Conservation (phyloP, 2,329 filamentous ascomycete species). For the Lizonia empirigonia region DNA sequence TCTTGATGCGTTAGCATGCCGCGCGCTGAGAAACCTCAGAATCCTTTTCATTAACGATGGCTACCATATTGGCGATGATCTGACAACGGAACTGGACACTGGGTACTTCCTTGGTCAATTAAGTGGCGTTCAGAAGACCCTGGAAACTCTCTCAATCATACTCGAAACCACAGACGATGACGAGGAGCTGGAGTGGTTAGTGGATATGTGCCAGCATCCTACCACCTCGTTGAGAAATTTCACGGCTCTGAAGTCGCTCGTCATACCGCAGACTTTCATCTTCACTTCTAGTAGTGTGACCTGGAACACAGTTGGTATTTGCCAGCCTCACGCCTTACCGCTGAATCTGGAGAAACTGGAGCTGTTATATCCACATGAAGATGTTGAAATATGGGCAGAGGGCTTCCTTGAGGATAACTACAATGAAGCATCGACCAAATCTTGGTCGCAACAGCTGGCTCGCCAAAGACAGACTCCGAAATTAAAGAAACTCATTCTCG, state of each 20-base stretch:
- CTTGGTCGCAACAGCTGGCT: not conserved
- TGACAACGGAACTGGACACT: slow-evolving; percentile 17
- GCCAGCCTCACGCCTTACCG: slow-evolving; percentile 18
- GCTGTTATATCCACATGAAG: slow-evolving; percentile 20
- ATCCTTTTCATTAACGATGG: slow-evolving; percentile 26
- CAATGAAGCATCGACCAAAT: not conserved
- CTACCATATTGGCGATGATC: slow-evolving; percentile 21
- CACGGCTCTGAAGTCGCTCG: slow-evolving; percentile 16
- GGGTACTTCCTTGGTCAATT: slow-evolving; percentile 26
- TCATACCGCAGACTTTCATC: slow-evolving; percentile 25
- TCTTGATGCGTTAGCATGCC: slow-evolving; percentile 28
- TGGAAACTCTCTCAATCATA: slow-evolving; percentile 22
- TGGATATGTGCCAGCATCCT: slow-evolving; percentile 16
- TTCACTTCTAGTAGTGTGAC: not conserved
- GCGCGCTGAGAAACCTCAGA: slow-evolving; percentile 18
- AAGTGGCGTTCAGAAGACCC: slow-evolving; percentile 7
- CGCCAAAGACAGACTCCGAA: not conserved
- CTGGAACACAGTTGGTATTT: not conserved
- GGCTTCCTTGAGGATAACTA: slow-evolving; percentile 5
- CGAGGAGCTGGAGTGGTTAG: slow-evolving; percentile 20
- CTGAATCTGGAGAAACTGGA: slow-evolving; percentile 22
- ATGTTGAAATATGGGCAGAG: slow-evolving; percentile 15
- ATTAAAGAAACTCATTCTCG: slow-evolving; percentile 18
- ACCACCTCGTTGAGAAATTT: slow-evolving; percentile 18
- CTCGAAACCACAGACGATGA: slow-evolving; percentile 21